Conservation (phyloP, 148 eudicot species). For the Spergularia marina region DNA sequence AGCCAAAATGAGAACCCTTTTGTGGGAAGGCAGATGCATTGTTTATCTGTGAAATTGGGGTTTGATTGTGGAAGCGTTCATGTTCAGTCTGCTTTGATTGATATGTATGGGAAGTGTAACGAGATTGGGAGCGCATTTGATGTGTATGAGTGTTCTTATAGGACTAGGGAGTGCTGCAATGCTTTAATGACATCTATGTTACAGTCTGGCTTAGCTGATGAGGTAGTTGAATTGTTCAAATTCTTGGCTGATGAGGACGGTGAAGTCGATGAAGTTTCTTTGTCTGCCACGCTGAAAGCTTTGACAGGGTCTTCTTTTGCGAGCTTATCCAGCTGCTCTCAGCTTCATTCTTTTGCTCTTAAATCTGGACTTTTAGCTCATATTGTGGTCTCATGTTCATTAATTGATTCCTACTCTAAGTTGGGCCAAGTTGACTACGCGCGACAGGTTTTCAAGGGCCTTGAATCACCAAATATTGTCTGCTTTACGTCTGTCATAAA, state of each 20-base stretch:
- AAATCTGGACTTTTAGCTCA: conserved; percentile 53
- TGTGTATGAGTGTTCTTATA: conserved; percentile 40
- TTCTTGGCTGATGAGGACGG: conserved; percentile 58
- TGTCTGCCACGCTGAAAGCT: conserved; percentile 65
- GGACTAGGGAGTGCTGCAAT: conserved; percentile 56
- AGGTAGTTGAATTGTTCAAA: conserved; percentile 66
- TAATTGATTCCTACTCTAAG: conserved; percentile 64
- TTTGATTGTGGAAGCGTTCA: conserved; percentile 44
- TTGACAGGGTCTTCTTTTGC: conserved; percentile 41
- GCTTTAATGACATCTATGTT: conserved; percentile 74
- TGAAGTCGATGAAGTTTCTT: conserved; percentile 63
- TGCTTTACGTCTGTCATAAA: conserved; percentile 68
- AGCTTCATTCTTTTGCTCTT: conserved; percentile 64
- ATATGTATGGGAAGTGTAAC: conserved; percentile 88
- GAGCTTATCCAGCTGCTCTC: conserved; percentile 47
- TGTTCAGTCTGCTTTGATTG: conserved; percentile 74
- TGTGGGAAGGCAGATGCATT: conserved; percentile 64
- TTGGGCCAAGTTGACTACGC: conserved; percentile 51
- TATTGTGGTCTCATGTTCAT: conserved; percentile 47
- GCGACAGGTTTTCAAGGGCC: conserved; percentile 39
- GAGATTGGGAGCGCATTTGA: conserved; percentile 51
- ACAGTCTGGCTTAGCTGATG: conserved; percentile 46
- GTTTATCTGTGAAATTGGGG: conserved; percentile 51
- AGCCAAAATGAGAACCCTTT: conserved; percentile 36
- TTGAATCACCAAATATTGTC: conserved; percentile 51